Percentiles rank a stretch among this genome's conserved stretches.
phyloP scores from a whole-genome alignment of 1,284 basidiomycete genomes.

The Ustilago loliicola region DNA sequence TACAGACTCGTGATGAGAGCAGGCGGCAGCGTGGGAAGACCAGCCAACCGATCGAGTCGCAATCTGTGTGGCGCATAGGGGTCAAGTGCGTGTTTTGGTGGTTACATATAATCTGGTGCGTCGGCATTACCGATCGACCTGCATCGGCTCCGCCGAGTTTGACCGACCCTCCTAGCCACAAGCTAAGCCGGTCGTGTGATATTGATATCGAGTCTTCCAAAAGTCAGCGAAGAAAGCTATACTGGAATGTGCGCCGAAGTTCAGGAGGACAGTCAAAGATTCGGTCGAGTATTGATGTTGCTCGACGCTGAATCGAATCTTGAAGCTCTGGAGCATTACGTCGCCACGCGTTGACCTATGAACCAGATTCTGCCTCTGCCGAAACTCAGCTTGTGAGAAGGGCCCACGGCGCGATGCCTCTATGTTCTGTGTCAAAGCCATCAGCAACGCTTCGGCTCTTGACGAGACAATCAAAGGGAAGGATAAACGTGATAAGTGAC shows the following conservation, averaged over 20 bases:
- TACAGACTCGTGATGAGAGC: not conserved
- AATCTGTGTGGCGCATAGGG: not conserved
- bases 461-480: no score
- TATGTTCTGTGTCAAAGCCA: not conserved
- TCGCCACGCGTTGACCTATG: not conserved
- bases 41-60: not conserved
- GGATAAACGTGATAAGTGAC: not conserved
- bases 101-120: not conserved
- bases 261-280: no score
- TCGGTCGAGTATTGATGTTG: no score
- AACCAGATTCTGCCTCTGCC: not conserved
- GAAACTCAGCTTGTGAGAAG: no score
- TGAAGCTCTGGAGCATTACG: not conserved
- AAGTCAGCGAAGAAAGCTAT: no score
- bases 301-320: no score
- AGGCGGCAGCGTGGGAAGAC: not conserved
- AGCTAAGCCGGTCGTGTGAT: no score
- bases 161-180: no score
- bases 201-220: no score
- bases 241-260: no score
- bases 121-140: slow-evolving; percentile 1
- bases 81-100: not conserved
- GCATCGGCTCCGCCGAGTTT: slow-evolving; percentile 1
- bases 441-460: no score
- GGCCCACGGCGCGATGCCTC: no score